Evolutionary conservation across 495 filamentous ascomycete species (phyloP).

Genomic region (Platismatia glauca): DNA sequence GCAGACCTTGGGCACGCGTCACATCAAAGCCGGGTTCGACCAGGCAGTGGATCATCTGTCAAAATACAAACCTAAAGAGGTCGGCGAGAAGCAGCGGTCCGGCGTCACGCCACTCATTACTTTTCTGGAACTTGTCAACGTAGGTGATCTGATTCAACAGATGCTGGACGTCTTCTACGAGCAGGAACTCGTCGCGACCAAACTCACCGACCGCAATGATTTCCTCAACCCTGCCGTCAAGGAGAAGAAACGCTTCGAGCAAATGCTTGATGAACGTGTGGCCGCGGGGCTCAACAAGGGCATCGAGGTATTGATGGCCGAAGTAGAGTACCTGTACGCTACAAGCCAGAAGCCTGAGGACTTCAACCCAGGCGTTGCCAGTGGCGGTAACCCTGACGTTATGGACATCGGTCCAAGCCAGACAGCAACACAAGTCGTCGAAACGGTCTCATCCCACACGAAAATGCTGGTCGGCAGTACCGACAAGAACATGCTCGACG

Average conservation of each 20-base stretch:
- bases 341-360: slow-evolving; percentile 80
- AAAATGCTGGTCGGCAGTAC: slow-evolving; percentile 86
- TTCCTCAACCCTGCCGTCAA: slow-evolving; percentile 85
- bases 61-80: slow-evolving; percentile 82
- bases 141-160: slow-evolving; percentile 95
- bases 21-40: slow-evolving; percentile 85
- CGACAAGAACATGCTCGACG: slow-evolving; percentile 94
- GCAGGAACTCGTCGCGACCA: slow-evolving; percentile 75
- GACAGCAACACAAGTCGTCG: slow-evolving; percentile 71
- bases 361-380: slow-evolving; percentile 67
- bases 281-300: slow-evolving; percentile 94
- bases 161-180: slow-evolving; percentile 99
- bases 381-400: slow-evolving; percentile 36
- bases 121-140: slow-evolving; percentile 95
- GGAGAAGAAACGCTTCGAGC: slow-evolving; percentile 97
- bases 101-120: slow-evolving; percentile 89
- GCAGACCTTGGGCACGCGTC: slow-evolving; percentile 72
- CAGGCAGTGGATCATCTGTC: slow-evolving; percentile 86
- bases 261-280: slow-evolving; percentile 96
- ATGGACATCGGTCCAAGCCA: slow-evolving; percentile 73
- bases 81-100: slow-evolving; percentile 55
- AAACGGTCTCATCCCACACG: slow-evolving; percentile 78
- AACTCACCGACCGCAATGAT: slow-evolving; percentile 84
- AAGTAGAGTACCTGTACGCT: slow-evolving; percentile 90
- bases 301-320: slow-evolving; percentile 96